Conservation (phyloP, 2,329 filamentous ascomycete genomes). For the Teratosphaeria epicoccoides region DNA sequence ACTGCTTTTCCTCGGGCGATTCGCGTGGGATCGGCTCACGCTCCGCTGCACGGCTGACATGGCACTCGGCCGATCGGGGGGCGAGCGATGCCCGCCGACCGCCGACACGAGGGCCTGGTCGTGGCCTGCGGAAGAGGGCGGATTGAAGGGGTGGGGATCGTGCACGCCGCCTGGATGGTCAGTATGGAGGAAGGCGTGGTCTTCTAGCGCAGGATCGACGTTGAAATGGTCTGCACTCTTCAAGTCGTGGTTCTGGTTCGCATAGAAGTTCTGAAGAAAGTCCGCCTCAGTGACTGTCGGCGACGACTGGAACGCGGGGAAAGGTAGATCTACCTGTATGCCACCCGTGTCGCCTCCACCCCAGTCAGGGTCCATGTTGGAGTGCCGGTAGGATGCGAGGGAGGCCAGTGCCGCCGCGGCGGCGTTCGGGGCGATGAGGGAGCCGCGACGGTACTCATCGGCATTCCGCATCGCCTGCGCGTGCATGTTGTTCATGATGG, state of each 20-base stretch:
- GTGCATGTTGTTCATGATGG: conserved; percentile 45
- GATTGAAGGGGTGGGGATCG: neutral
- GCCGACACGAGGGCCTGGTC: conserved; percentile 60
- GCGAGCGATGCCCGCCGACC: conserved; percentile 71
- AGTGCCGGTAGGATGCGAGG: conserved; percentile 61
- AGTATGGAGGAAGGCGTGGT: conserved; percentile 25
- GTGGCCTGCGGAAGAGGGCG: conserved; percentile 36
- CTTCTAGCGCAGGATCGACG: conserved; percentile 45
- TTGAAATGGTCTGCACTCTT: conserved; percentile 20
- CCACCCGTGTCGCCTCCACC: conserved; percentile 46
- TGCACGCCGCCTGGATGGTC: neutral
- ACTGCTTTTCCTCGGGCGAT: conserved; percentile 72
- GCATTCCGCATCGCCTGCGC: conserved; percentile 48
- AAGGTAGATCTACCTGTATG: neutral
- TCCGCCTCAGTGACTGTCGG: conserved; percentile 27
- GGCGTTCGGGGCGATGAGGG: conserved; percentile 56
- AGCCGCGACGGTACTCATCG: conserved; percentile 58
- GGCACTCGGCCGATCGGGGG: conserved; percentile 77
- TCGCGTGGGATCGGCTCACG: conserved; percentile 46
- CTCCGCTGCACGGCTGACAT: conserved; percentile 71
- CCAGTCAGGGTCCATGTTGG: conserved; percentile 43
- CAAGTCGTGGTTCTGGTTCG: conserved; percentile 32
- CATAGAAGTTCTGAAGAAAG: conserved; percentile 28
- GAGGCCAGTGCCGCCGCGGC: conserved; percentile 82
- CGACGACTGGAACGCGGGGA: conserved; percentile 20